phyloP scores from a whole-genome alignment of 176 grass and related monocot genomes.

The Microstegium vimineum region DNA sequence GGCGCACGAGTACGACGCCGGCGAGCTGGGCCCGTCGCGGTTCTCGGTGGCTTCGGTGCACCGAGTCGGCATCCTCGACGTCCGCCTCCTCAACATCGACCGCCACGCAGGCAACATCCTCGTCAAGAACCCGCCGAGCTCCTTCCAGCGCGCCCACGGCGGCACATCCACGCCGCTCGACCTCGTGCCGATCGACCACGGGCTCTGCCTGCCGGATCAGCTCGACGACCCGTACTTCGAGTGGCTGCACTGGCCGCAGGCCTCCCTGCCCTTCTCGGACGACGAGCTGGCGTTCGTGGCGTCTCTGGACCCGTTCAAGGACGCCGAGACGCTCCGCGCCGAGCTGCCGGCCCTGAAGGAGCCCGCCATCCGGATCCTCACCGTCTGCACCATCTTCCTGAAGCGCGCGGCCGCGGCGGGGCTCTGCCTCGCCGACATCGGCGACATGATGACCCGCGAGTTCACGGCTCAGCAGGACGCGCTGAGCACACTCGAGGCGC shows the following conservation, averaged over 20 bases:
- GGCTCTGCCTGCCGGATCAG: slow-evolving; percentile 81
- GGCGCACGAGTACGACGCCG: slow-evolving; percentile 76
- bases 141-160: background rate
- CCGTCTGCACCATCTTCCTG: slow-evolving; percentile 75
- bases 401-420: slow-evolving; percentile 56
- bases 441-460: slow-evolving; percentile 87
- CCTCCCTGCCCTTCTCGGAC: slow-evolving; percentile 50
- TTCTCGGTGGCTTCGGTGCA: slow-evolving; percentile 76
- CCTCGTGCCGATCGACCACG: slow-evolving; percentile 92
- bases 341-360: slow-evolving; percentile 66
- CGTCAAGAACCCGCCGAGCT: slow-evolving; percentile 45
- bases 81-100: slow-evolving; percentile 92
- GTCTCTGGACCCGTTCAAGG: slow-evolving; percentile 61
- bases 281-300: slow-evolving; percentile 51
- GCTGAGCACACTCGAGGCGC: slow-evolving; percentile 58
- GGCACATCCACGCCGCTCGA: slow-evolving; percentile 10
- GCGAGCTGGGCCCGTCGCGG: slow-evolving; percentile 78
- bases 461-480: slow-evolving; percentile 45
- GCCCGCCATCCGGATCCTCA: slow-evolving; percentile 54
- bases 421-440: slow-evolving; percentile 82
- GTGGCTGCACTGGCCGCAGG: slow-evolving; percentile 96
- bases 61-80: slow-evolving; percentile 85
- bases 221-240: slow-evolving; percentile 94
- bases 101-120: slow-evolving; percentile 96
- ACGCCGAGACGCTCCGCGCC: slow-evolving; percentile 62